Evolutionary conservation across 2,329 filamentous ascomycete species (phyloP).

Genomic region (Talaromyces sp.): DNA sequence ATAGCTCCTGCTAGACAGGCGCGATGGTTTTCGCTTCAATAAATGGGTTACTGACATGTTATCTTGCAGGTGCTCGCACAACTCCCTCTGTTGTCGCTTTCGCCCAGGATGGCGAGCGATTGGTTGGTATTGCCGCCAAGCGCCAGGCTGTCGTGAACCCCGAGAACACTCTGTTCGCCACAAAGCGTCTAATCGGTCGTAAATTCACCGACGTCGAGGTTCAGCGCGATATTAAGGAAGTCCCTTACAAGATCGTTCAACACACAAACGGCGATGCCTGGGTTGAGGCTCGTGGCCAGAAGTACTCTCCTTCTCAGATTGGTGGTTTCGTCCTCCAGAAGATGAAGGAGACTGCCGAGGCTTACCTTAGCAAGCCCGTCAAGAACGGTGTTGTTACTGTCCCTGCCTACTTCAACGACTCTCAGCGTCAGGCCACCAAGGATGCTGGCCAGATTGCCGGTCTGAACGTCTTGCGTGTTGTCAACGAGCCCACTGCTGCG

Average conservation of each 20-base stretch:
- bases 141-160: conserved; percentile 97
- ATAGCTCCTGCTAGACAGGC: background rate
- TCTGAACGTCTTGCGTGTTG: conserved; percentile 92
- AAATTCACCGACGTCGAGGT: conserved; percentile 93
- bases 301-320: conserved; percentile 97
- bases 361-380: conserved; percentile 80
- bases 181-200: conserved; percentile 96
- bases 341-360: conserved; percentile 98
- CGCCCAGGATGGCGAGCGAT: conserved; percentile 87
- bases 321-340: conserved; percentile 95
- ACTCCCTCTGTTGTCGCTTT: conserved; percentile 95
- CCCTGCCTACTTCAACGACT: conserved; percentile 98
- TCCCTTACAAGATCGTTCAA: conserved; percentile 97
- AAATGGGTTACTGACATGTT: conserved; percentile 7
- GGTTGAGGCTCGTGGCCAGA: conserved; percentile 88
- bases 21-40: background rate
- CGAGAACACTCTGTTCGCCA: conserved; percentile 96
- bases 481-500: conserved; percentile 96
- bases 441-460: conserved; percentile 95
- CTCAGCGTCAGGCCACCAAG: conserved; percentile 96
- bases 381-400: conserved; percentile 98
- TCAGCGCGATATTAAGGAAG: conserved; percentile 94
- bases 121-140: conserved; percentile 96
- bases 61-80: conserved; percentile 66
- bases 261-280: conserved; percentile 95